phyloP scores from a whole-genome alignment of 2,329 filamentous ascomycete genomes.

The Epichloe typhina region DNA sequence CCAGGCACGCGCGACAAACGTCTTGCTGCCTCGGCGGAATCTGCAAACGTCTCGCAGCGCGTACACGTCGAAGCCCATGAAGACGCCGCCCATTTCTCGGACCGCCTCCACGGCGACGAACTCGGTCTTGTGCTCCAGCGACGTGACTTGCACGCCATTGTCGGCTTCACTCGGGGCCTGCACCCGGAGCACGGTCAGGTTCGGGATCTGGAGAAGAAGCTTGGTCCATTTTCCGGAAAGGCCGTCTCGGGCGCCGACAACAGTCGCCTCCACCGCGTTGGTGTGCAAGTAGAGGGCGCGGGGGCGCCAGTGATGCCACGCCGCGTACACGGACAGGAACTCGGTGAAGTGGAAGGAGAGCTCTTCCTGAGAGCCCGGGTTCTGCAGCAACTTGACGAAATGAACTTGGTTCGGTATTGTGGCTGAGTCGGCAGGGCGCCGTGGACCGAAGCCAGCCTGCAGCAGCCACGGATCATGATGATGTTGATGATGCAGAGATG shows the following conservation, averaged over 20 bases:
- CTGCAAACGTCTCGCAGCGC: slow-evolving; percentile 7
- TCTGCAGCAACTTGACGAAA: slow-evolving; percentile 1
- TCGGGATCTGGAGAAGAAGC: slow-evolving; percentile 12
- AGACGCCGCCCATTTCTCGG: slow-evolving; percentile 11
- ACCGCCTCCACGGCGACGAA: slow-evolving; percentile 12
- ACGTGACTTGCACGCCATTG: slow-evolving; percentile 8
- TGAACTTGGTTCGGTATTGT: slow-evolving; percentile 3
- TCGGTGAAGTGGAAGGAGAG: slow-evolving; percentile 2
- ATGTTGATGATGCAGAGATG: background rate
- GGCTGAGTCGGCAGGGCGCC: background rate
- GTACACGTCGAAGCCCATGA: slow-evolving; percentile 12
- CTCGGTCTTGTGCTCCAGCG: slow-evolving; percentile 11
- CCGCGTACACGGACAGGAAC: slow-evolving; percentile 1
- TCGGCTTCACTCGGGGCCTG: slow-evolving; percentile 5
- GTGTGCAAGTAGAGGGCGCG: slow-evolving; percentile 2
- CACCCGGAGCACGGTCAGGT: slow-evolving; percentile 20
- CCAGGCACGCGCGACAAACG: background rate
- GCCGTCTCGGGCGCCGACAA: background rate
- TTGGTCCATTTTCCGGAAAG: slow-evolving; percentile 12
- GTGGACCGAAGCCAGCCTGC: background rate
- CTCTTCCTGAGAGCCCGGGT: background rate
- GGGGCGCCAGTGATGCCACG: slow-evolving; percentile 2
- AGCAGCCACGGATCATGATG: background rate
- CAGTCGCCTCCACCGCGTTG: background rate
- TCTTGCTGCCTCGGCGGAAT: slow-evolving; percentile 4